Conservation (phyloP, 2,329 filamentous ascomycete species). For the Claviceps digitariae region DNA sequence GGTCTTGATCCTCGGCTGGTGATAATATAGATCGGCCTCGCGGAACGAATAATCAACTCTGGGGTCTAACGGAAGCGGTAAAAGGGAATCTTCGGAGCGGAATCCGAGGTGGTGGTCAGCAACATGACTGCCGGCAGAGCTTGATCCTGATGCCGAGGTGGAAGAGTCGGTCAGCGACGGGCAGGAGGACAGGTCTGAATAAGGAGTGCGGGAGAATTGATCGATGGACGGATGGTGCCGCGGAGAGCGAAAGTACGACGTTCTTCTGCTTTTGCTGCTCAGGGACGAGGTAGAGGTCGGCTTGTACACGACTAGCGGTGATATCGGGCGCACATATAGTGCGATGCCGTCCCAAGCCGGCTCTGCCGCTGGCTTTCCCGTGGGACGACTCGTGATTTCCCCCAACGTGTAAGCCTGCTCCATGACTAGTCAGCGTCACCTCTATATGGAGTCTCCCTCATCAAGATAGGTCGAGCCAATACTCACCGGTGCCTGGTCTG, state of each 20-base stretch:
- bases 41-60: slow-evolving; percentile 23
- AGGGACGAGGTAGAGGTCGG: too few species aligned
- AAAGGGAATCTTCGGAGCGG: background rate
- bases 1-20: background rate
- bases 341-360: background rate
- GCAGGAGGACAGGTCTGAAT: background rate
- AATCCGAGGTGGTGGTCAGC: background rate
- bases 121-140: background rate
- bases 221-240: background rate
- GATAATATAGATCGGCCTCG: slow-evolving; percentile 22
- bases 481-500: background rate
- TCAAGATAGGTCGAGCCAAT: background rate
- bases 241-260: background rate
- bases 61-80: slow-evolving; percentile 5
- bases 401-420: slow-evolving; percentile 14
- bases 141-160: background rate
- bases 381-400: slow-evolving; percentile 15
- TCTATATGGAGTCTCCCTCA: too few species aligned
- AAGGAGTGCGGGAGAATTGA: background rate
- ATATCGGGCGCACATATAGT: background rate
- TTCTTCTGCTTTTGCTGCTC: background rate
- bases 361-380: background rate
- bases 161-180: background rate
- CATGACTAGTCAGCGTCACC: background rate
- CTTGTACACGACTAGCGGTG: background rate